Evolutionary conservation across 1,284 basidiomycete genomes (phyloP), one percentile per base, ranked within the genome.

Genomic region (Tilletia walkeri): DNA sequence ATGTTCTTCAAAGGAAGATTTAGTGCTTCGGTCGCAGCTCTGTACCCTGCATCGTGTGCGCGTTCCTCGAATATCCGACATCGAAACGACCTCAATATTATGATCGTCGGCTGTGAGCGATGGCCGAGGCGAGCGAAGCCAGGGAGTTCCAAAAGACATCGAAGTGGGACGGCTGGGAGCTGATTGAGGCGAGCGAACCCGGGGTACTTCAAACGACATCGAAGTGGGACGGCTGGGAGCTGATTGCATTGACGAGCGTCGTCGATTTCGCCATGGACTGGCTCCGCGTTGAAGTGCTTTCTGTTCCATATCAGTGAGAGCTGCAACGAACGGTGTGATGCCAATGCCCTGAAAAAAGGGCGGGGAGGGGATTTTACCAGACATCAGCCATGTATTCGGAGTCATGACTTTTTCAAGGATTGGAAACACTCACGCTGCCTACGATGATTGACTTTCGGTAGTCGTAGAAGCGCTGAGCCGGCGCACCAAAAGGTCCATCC

Each of bases 401-500:
- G n/a, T 30, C 16, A n/a, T 7, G 10, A 7, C 9, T 18, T 4
- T 1, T 7, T 3, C 41, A 14, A 14, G 14, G 41, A 45, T 5
- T 7, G 56, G 56, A 4, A 16, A 53, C 18, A 61, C 56, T 61
- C 56, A 61, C 56, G 9, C 54, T 50, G 30, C 70, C 70, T 18
- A 71, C 41, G 30, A 71, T 41, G 39, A 71, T 63, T 14, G 67
- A 39, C 14, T 49, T 41, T 20, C 69, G 16, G 48, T 65, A 71
- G 63, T 63, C 45, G 34, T 71, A 71, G 65, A 71, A 71, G 16
- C 66, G 66, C 45, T 69, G 50, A 7, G 70, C 66, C 45, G 70
- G 70, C 7, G 70, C 70, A 7, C 66, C 70, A 38, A 71, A 69
- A 3, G 70, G 70, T 2, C 70, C 70, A 49, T 71, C 70, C 1